A percentile compares a stretch with the other conserved stretches of the same genome.
Evolutionary conservation across 73 alveolate genomes (phyloP).

Genomic region (Tetrahymena thermophila): DNA sequence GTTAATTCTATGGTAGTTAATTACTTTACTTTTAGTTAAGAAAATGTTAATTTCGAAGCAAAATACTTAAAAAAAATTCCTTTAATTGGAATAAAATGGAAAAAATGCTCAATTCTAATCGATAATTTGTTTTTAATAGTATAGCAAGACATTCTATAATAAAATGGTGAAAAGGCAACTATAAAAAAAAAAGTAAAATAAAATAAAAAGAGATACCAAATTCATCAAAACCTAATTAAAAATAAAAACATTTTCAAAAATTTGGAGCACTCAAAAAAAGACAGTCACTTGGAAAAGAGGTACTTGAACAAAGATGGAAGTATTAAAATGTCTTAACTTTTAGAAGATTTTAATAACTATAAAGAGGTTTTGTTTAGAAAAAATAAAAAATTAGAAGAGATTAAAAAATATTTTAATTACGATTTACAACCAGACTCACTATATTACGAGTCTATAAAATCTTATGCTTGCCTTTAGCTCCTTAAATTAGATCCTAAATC

Average conservation of each 20-base stretch:
- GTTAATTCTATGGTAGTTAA: not conserved
- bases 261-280: too few relatives aligned
- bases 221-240: too few relatives aligned
- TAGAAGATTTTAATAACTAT: not conserved
- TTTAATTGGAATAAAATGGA: not conserved
- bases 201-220: not conserved
- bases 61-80: not conserved
- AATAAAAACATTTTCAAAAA: too few relatives aligned
- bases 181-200: not conserved
- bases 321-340: too few relatives aligned
- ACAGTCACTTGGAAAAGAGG: not conserved
- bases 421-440: not conserved
- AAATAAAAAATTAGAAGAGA: too few relatives aligned
- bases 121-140: not conserved
- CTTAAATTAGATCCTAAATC: not conserved
- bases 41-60: not conserved
- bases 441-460: not conserved
- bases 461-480: too few relatives aligned
- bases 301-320: not conserved
- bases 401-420: too few relatives aligned
- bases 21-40: not conserved
- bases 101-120: not conserved
- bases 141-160: not conserved
- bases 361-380: too few relatives aligned
- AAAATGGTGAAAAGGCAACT: not conserved